Evolutionary conservation across 148 eudicot genomes (phyloP), one percentile per base, ranked within the genome.

Genomic region (Hydrangea macrophylla): DNA sequence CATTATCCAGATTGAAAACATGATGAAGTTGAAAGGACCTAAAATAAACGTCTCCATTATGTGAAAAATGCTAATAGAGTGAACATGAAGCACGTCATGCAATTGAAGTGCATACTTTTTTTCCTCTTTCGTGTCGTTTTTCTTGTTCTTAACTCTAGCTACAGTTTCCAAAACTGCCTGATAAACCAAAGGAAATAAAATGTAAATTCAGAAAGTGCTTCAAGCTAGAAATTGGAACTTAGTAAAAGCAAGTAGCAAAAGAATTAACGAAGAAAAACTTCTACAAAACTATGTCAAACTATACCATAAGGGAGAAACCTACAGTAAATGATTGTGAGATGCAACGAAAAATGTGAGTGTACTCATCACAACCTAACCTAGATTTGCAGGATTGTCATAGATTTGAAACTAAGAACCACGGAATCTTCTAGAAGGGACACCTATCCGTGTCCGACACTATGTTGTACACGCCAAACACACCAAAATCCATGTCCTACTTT

Each of bases 121-220:
- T 53, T 92, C 97, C 70, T 92, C 95, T 55, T 92, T 92, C n/a
- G 90, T 92, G 27, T 88, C 97, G 78, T 92, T 92, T 80, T 88
- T 92, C 90, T 92, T 92, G 32, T 89, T 60, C 88, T 80, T 88
- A 75, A 92, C 95, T 85, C 97, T 92, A 60, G 97, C 97, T 73
- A 92, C 97, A 5, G 97, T 92, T 81, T 88, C 97, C 89, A 92
- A 68, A 61, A 85, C 86, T 28, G 97, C 97, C 97, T 92, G 85
- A 69, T 56, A 33, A 65, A 66, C 58, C 53, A 42, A 66, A 73
- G 25, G 37, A 57, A 2, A 7, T 22, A 48, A 51, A 57, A 6
- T 13, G 28, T 26, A 18, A 9, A 58, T 2, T 69, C 64, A 69
- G 45, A 8, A 48, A 3, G 20, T 18, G 23, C 35, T 65, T 31